Percentiles rank a stretch among this genome's conserved stretches.
Evolutionary conservation across 192 early-diverging fungal species (phyloP).

Genomic region (Coemansia sp.): DNA sequence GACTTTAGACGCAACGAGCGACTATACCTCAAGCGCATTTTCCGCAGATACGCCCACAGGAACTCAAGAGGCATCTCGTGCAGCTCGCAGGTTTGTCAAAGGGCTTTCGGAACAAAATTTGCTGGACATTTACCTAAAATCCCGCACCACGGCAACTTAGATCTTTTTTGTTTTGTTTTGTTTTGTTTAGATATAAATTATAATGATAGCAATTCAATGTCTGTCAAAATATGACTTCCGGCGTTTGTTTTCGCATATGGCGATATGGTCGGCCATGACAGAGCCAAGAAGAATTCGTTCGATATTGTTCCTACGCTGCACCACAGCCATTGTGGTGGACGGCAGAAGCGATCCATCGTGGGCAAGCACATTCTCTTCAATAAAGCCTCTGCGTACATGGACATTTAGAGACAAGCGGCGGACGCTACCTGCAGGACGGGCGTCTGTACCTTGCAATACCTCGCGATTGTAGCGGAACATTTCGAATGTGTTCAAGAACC

Average conservation of each 20-base stretch:
- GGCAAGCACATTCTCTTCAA: constrained; percentile 31
- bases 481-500: constrained; percentile 49
- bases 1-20: neutral
- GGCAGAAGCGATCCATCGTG: constrained; percentile 43
- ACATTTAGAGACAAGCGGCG: constrained; percentile 28
- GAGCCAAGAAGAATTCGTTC: constrained; percentile 45
- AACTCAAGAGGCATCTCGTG: constrained; percentile 21
- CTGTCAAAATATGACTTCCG: neutral
- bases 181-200: neutral
- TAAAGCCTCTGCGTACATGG: constrained; percentile 21
- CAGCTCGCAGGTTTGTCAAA: constrained; percentile 14
- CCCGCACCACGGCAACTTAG: constrained; percentile 10
- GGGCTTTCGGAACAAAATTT: constrained; percentile 27
- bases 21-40: neutral
- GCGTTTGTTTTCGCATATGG: constrained; percentile 26
- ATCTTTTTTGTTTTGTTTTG: neutral
- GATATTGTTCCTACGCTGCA: constrained; percentile 26
- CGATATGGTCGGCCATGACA: constrained; percentile 51
- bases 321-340: constrained; percentile 32
- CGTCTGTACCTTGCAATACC: constrained; percentile 32
- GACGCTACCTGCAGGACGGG: constrained; percentile 33
- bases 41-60: neutral
- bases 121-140: constrained; percentile 39
- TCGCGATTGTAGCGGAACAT: constrained; percentile 54
- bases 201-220: neutral